Conservation (phyloP, 495 filamentous ascomycete genomes). For the Hyphodiscus hymeniophilus region DNA sequence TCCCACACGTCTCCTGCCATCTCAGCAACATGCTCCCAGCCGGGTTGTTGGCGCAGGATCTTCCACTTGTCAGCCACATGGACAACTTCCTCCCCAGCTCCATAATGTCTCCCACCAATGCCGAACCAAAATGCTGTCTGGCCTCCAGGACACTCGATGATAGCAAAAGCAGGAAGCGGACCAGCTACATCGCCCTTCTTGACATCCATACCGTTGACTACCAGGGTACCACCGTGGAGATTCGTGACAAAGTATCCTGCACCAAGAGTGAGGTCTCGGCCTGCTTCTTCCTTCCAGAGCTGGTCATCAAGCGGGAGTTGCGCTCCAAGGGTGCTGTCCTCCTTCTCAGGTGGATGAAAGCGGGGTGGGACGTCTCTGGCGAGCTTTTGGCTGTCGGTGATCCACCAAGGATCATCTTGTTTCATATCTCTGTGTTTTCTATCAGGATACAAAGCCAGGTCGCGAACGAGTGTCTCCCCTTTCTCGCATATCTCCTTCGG, state of each 20-base stretch:
- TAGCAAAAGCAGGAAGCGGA: constrained; percentile 19
- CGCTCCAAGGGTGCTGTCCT: background rate
- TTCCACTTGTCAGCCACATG: constrained; percentile 1
- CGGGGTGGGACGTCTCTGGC: constrained; percentile 8
- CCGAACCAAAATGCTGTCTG: constrained; percentile 20
- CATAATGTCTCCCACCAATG: constrained; percentile 8
- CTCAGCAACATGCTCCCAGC: constrained; percentile 9
- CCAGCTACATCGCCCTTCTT: constrained; percentile 16
- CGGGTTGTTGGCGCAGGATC: constrained; percentile 7
- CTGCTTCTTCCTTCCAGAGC: constrained; percentile 12
- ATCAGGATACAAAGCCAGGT: background rate
- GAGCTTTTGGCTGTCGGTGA: constrained; percentile 7
- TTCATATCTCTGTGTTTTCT: background rate
- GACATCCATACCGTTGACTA: constrained; percentile 20
- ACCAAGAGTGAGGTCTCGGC: background rate
- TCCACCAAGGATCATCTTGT: constrained; percentile 16
- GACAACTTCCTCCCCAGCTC: background rate
- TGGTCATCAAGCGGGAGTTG: constrained; percentile 6
- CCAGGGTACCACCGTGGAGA: constrained; percentile 10
- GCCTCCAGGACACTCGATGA: constrained; percentile 19
- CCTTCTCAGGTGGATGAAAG: constrained; percentile 1
- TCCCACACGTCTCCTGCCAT: constrained; percentile 19
- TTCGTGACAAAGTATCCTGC: constrained; percentile 20
- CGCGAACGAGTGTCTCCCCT: background rate
- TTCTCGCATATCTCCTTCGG: background rate